Base-by-base conservation (phyloP, 345 rosid genomes). In the Lepidium africanum region DNA sequence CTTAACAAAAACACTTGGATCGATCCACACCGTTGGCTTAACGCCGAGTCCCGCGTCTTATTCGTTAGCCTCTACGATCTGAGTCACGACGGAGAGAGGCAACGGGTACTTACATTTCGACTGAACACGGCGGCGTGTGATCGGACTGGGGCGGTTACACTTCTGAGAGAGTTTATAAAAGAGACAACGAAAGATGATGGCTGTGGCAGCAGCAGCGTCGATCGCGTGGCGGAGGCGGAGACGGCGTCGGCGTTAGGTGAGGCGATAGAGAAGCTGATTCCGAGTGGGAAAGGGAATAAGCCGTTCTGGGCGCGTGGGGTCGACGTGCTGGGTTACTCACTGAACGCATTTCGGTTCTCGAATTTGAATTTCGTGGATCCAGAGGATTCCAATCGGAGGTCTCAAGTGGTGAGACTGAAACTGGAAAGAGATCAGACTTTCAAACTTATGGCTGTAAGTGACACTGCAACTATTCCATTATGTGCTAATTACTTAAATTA, bases 241-340 rank as follows among this genome's bases (percentile, higher is more conserved):
- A 50, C 19, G 17, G 72, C 21, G 54, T 59, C 0, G 63, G 84
- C 66, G 75, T 71, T 84, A 7, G 77, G 82, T 66, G 46, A 68
- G 81, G 84, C 82, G 35, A 86, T 93, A 19, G 97, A 93, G 80
- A 87, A 90, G 16, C 62, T 77, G 36, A 39, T 93, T n/a, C 98
- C 98, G 13, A 68, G 59, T 12, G 97, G 90, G 51, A 87, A 85
- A 73, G 87, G 77, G 33, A 54, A 80, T 65, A 93, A 93, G 79
- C 81, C 89, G 40, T 82, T 90, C 25, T 90, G 97, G 98, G 84
- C 80, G 32, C 91, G 97, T 53, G 98, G 97, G 9, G 35, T 84
- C n/a, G 96, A 93, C 85, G 61, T 93, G 84, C 75, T 93, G 25
- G 98, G 98, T 5, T 93, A 93, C 72, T 93, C 98, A 30, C 36